Evolutionary conservation across 2,329 filamentous ascomycete genomes (phyloP), one percentile per base, ranked within the genome.

Genomic region (Emydomyces testavorans): DNA sequence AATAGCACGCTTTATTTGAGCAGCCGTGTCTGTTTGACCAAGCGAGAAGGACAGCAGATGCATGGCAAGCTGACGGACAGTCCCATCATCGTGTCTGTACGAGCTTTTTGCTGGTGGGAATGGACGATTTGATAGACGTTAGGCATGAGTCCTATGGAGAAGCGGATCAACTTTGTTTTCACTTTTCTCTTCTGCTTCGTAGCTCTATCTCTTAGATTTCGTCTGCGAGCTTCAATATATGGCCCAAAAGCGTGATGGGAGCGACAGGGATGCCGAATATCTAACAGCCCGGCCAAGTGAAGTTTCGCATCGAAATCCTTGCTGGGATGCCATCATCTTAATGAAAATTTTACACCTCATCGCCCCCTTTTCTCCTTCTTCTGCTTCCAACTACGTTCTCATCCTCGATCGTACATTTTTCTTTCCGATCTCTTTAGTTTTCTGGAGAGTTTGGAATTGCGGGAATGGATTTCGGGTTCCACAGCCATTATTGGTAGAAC

Each of bases 401-500:
- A 6, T 5, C 7, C 18, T 35, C 2, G 5, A 16, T 35, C 4
- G 10, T 35, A n/a, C n/a, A n/a, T 35, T 35, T 35, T 35, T 35
- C 18, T 5, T 35, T 38, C 23, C 13, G 2, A 10, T 24, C 2
- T 39, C 18, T 40, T 20, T 40, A n/a, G 26, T 29, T 40, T 16
- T 43, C 24, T 15, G 7, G 21, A 32, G 16, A 21, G 23, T 13
- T 29, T 32, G 34, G 42, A 26, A 29, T 20, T 10, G 42, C 34
- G 42, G 42, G 42, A 45, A 37, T 37, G 42, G 29, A 18, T 31
- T 18, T 36, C 42, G 42, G 42, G 42, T 26, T 45, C 42, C 42
- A 45, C 42, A 16, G 42, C 32, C 20, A 24, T 34, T 43, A 29
- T 28, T 34, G n/a, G n/a, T n/a, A n/a, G n/a, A n/a, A n/a, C n/a